These are phyloP conservation scores for Hyphopichia khmerensis DNA, from an alignment of 1,139 yeast genomes.

Conservation along the genomic window DNA sequence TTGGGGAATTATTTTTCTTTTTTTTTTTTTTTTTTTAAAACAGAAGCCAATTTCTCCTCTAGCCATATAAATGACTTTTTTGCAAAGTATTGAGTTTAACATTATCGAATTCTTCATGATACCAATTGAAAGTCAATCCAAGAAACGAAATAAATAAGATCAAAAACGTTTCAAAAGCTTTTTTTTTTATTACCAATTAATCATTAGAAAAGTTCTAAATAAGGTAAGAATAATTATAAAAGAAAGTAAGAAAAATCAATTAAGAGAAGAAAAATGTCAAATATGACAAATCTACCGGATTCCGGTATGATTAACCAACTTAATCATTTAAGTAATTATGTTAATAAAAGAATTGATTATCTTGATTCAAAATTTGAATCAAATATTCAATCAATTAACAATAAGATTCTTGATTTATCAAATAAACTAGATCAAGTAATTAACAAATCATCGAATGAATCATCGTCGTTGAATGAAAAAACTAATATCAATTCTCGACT, in stretches of 20 bases:
- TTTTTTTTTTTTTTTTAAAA: no score
- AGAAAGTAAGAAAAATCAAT: not conserved
- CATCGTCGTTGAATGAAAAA: not conserved
- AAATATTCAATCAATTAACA: slow-evolving; percentile 1
- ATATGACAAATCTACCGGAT: not conserved
- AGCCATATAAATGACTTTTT: no score
- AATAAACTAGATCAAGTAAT: slow-evolving; percentile 1
- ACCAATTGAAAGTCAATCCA: no score
- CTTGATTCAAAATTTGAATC: slow-evolving; percentile 3
- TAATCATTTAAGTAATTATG: slow-evolving; percentile 1
- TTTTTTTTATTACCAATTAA: no score
- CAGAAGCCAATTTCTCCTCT: no score
- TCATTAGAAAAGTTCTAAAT: no score
- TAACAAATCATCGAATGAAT: not conserved
- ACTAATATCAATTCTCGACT: not conserved
- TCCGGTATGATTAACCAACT: slow-evolving; percentile 1
- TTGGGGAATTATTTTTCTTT: no score
- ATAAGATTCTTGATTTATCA: not conserved
- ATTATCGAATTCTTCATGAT: no score
- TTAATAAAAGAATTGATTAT: slow-evolving; percentile 4
- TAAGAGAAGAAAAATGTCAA: not conserved
- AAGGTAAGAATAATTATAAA: no score
- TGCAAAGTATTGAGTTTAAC: no score
- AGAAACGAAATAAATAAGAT: no score
- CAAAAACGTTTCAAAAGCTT: no score